Conservation (phyloP, 331 rosid species). For the Cydonia oblonga region DNA sequence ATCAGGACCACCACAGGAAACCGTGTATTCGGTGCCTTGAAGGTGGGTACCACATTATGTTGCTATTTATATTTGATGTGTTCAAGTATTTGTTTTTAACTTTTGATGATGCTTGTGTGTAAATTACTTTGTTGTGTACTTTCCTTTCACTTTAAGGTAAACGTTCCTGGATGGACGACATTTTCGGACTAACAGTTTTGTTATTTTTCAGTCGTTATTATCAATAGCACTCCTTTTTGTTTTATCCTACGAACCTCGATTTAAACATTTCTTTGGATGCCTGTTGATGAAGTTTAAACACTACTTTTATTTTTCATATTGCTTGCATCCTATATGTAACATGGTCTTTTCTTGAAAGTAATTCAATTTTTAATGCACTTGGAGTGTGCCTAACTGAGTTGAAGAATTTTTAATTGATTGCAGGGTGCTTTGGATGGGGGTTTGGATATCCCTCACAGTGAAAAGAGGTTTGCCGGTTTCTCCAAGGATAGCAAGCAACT, state of each 20-base stretch:
- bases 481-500: constrained; percentile 59
- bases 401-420: not conserved
- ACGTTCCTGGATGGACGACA: not conserved
- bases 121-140: not conserved
- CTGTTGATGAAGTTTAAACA: not conserved
- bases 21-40: constrained; percentile 81
- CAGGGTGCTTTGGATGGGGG: constrained; percentile 97
- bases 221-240: not conserved
- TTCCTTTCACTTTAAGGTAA: not conserved
- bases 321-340: not conserved
- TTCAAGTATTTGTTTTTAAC: not conserved
- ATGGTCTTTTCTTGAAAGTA: not conserved
- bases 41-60: constrained; percentile 28
- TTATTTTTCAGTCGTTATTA: not conserved
- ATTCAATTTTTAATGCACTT: not conserved
- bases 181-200: not conserved
- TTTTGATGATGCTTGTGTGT: not conserved
- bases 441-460: constrained; percentile 83
- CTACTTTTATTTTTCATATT: not conserved
- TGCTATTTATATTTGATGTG: not conserved
- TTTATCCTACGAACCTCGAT: not conserved
- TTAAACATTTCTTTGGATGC: not conserved
- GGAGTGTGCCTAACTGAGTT: not conserved
- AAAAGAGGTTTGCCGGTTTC: constrained; percentile 78
- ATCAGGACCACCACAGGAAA: constrained; percentile 82